Evolutionary conservation across 805 yeast genomes (phyloP).

Genomic region (Komagataella populi): DNA sequence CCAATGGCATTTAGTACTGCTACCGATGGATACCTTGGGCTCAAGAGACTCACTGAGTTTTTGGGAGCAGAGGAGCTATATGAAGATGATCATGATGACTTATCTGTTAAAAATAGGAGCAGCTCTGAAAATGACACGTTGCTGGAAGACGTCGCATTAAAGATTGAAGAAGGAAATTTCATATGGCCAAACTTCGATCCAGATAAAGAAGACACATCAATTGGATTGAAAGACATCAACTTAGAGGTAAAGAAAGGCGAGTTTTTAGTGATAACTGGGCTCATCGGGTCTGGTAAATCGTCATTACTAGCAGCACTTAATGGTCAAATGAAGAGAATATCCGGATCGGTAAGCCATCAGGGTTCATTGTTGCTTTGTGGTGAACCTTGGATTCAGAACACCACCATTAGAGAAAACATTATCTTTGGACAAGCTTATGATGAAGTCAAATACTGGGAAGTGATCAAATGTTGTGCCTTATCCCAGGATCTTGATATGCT

Average conservation of each 20-base stretch:
- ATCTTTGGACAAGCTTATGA: constrained; percentile 49
- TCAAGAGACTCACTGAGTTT: constrained; percentile 37
- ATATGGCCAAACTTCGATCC: constrained; percentile 43
- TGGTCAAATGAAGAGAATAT: constrained; percentile 49
- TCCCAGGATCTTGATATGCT: constrained; percentile 49
- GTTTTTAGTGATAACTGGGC: constrained; percentile 57
- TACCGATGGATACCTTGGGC: constrained; percentile 40
- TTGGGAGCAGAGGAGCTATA: constrained; percentile 19
- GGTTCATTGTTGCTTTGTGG: constrained; percentile 47
- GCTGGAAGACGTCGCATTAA: background rate
- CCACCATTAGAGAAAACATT: constrained; percentile 65
- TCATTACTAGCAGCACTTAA: constrained; percentile 58
- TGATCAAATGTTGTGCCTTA: constrained; percentile 55
- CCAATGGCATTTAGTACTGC: constrained; percentile 61
- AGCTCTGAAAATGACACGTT: background rate
- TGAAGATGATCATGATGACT: constrained; percentile 14
- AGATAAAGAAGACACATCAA: constrained; percentile 16
- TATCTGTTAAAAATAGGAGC: constrained; percentile 16
- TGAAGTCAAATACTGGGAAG: constrained; percentile 32
- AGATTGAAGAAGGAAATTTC: constrained; percentile 1
- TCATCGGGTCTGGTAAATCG: constrained; percentile 72
- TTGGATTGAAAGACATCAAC: constrained; percentile 37
- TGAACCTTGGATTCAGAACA: constrained; percentile 74
- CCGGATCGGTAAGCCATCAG: constrained; percentile 36
- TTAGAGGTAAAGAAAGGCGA: constrained; percentile 45